phyloP scores from a whole-genome alignment of 2,329 filamentous ascomycete genomes.

The Paracorniculantispora psalliotae region DNA sequence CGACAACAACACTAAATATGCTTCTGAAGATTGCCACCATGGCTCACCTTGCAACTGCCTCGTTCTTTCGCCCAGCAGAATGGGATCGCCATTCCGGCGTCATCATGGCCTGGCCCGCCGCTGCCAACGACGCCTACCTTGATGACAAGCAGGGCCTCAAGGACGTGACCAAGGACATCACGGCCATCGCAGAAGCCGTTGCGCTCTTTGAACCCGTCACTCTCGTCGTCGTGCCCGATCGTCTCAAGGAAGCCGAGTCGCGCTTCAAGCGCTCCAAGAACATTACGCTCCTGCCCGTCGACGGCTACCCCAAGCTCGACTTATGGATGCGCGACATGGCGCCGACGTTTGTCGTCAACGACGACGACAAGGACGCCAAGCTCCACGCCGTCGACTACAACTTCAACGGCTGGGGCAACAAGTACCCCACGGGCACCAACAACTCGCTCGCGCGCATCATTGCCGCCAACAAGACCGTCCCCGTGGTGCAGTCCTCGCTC shows the following conservation, averaged over 20 bases:
- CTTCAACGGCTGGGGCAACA: constrained; percentile 28
- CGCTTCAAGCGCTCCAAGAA: constrained; percentile 7
- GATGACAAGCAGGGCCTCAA: constrained; percentile 9
- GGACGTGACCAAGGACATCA: constrained; percentile 21
- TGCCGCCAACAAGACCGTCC: not conserved
- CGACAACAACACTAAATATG: not conserved
- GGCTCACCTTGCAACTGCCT: not conserved
- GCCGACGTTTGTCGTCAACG: constrained; percentile 19
- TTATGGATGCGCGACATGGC: constrained; percentile 27
- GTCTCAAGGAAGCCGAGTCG: constrained; percentile 13
- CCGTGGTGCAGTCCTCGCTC: constrained; percentile 9
- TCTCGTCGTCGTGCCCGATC: constrained; percentile 17
- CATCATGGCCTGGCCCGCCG: constrained; percentile 13
- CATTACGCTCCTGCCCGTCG: constrained; percentile 13
- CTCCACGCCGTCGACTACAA: constrained; percentile 20
- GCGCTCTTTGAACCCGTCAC: constrained; percentile 24
- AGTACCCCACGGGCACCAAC: constrained; percentile 14
- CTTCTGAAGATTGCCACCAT: not conserved
- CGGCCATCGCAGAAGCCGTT: constrained; percentile 21
- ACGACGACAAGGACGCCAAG: not conserved
- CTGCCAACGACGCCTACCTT: constrained; percentile 11
- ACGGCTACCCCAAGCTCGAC: constrained; percentile 15
- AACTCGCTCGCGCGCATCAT: constrained; percentile 15
- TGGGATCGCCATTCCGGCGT: constrained; percentile 9
- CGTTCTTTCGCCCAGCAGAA: constrained; percentile 9